A percentile compares a stretch with the other conserved stretches of the same genome.
Evolutionary conservation across 441 rosid species (phyloP).

Genomic region (Pelargonium exstipulatum): DNA sequence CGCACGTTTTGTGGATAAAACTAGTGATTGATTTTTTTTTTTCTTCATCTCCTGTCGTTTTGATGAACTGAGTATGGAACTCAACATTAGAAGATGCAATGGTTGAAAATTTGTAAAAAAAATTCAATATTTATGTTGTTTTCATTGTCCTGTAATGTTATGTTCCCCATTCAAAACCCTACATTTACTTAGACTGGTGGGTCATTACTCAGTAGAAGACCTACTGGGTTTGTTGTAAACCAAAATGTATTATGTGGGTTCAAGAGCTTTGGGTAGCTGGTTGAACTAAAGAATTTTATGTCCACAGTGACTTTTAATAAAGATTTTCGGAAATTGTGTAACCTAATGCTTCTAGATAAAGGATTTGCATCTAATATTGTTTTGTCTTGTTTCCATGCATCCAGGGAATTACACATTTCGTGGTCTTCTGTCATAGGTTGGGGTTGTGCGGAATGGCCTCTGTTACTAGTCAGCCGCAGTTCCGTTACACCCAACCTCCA

Average conservation of each 20-base stretch:
- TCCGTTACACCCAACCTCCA: constrained; percentile 95
- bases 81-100: too few relatives aligned
- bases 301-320: neutral
- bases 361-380: neutral
- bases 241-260: neutral
- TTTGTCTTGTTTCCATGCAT: neutral
- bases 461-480: constrained; percentile 94
- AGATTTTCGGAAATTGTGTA: neutral
- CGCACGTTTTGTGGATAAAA: too few relatives aligned
- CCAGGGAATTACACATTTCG: neutral
- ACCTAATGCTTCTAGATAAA: neutral
- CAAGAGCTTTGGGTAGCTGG: neutral
- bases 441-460: constrained; percentile 60
- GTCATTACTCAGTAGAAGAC: too few relatives aligned
- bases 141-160: too few relatives aligned
- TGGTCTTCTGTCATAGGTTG: constrained; percentile 11
- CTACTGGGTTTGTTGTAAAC: too few relatives aligned
- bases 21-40: too few relatives aligned
- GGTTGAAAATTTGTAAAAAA: too few relatives aligned
- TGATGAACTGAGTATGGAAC: too few relatives aligned
- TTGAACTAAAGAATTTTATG: neutral
- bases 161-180: too few relatives aligned
- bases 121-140: too few relatives aligned
- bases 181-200: too few relatives aligned
- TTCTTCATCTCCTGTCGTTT: too few relatives aligned